Base-by-base conservation (phyloP, 805 yeast species). In the Nakazawaea wyomingensis region DNA sequence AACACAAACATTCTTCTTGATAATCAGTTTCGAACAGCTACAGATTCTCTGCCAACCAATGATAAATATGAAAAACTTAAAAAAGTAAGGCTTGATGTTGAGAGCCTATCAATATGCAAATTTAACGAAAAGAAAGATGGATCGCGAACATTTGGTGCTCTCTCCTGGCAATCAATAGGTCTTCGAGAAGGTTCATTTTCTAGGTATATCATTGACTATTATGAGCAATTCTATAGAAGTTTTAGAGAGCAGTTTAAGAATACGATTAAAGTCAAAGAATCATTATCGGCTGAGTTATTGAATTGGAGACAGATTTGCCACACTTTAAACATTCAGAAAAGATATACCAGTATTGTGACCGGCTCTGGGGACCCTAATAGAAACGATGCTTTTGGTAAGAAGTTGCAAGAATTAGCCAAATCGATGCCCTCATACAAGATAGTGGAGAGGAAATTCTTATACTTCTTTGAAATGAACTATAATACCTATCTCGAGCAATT, bases 311-410 rank as follows among this genome's bases (percentile, higher is more conserved):
- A 26, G 21, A 21, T 43, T 5, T 34, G 33, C 21, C 37, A 37
- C 8, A 34, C 39, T 5, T 19, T 43, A 13, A 37, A 34, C 22
- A 38, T 43, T 17, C 34, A 38, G 6, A 43, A 43, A 22, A 32
- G 43, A 21, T 43, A 43, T 27, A 20, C 46, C 9, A 43, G 30
- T 18, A 24, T 43, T 21, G 19, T 43, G 4, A 20, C 31, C 8
- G 36, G 34, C 7, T 32, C 41, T 9, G 22, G 28, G 20, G 18
- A 19, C 10, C 43, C 42, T 16, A 18, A 38, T 28, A 37, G 21
- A 20, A 26, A 43, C 17, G 46, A 43, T 28, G 20, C 22, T 10
- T 44, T 44, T 30, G 47, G 47, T 3, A 44, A 44, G 27, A 44
- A 39, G 30, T 34, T 44, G 17, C 43, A 44, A 29, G 47, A 44